Evolutionary conservation across 768 basidiomycete species (phyloP).

Genomic region (Suillus subalutaceus): DNA sequence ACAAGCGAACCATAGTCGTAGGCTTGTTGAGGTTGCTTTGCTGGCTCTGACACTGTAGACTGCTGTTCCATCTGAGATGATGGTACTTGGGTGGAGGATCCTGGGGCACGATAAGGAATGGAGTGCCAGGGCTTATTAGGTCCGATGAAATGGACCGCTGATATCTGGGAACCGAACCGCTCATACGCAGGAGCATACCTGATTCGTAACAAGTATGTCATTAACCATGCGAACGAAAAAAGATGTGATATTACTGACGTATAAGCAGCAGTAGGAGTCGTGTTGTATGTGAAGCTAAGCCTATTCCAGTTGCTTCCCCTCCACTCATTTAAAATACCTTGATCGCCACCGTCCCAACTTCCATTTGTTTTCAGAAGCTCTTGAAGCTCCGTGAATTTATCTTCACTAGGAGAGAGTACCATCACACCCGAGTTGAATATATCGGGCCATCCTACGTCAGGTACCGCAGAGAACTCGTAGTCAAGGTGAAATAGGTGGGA

Average conservation of each 20-base stretch:
- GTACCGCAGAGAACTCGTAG: constrained; percentile 88
- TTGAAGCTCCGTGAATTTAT: constrained; percentile 78
- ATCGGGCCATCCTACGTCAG: constrained; percentile 99
- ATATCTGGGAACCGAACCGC: constrained; percentile 87
- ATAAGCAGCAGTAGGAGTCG: constrained; percentile 95
- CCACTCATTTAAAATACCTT: constrained; percentile 97
- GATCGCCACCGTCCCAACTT: constrained; percentile 98
- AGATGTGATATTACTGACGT: constrained; percentile 61
- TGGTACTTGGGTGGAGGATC: constrained; percentile 31
- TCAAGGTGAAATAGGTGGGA: constrained; percentile 89
- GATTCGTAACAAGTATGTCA: constrained; percentile 28
- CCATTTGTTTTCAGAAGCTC: constrained; percentile 76
- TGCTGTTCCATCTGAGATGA: constrained; percentile 36
- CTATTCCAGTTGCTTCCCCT: constrained; percentile 84
- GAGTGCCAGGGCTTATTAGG: constrained; percentile 94
- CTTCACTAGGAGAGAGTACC: constrained; percentile 79
- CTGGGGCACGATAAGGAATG: constrained; percentile 69
- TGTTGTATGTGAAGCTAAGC: constrained; percentile 97
- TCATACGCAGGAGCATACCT: constrained; percentile 98
- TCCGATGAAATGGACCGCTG: constrained; percentile 92
- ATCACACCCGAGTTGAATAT: constrained; percentile 98
- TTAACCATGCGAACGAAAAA: constrained; percentile 24
- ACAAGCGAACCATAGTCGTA: constrained; percentile 84
- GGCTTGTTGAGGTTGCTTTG: constrained; percentile 41
- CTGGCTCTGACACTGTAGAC: constrained; percentile 17